phyloP scores from a whole-genome alignment of 208 protist genomes.

The Wallacemonas sp. region DNA sequence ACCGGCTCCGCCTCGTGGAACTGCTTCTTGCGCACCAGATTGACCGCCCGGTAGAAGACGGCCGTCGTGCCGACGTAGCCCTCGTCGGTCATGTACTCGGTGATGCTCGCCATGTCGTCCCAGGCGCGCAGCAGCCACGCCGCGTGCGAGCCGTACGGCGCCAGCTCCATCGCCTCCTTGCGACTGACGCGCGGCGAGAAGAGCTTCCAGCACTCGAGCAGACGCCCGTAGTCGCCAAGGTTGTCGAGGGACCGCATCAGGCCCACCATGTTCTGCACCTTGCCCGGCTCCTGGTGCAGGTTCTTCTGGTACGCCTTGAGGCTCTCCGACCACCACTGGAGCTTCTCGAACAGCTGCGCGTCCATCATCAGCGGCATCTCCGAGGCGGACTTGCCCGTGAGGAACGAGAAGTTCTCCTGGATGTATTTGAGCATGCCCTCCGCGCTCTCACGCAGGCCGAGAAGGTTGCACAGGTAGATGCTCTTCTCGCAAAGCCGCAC shows the following conservation, averaged over 20 bases:
- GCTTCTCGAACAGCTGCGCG: conserved; percentile 94
- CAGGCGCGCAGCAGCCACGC: conserved; percentile 95
- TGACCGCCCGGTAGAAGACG: conserved; percentile 92
- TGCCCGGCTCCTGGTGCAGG: conserved; percentile 81
- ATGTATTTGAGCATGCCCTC: conserved; percentile 97
- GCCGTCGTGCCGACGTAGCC: conserved; percentile 89
- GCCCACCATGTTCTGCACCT: conserved; percentile 91
- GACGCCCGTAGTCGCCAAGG: conserved; percentile 93
- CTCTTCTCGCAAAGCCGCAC: conserved; percentile 86
- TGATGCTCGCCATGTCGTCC: conserved; percentile 94
- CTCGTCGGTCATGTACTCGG: conserved; percentile 85
- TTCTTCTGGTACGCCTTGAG: conserved; percentile 85
- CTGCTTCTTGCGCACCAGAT: conserved; percentile 69
- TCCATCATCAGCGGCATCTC: conserved; percentile 86
- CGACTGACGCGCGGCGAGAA: conserved; percentile 60
- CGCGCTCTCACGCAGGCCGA: conserved; percentile 98
- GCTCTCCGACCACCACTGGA: conserved; percentile 98
- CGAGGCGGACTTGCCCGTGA: conserved; percentile 69
- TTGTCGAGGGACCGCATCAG: conserved; percentile 97
- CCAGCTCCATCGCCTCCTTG: conserved; percentile 86
- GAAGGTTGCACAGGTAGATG: conserved; percentile 98
- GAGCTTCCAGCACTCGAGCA: conserved; percentile 82
- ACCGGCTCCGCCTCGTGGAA: conserved; percentile 80
- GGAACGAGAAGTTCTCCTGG: conserved; percentile 84
- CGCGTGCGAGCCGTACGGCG: conserved; percentile 93